Evolutionary conservation across 2,329 filamentous ascomycete species (phyloP), one percentile per base, ranked within the genome.

Genomic region (Clonostachys solani): DNA sequence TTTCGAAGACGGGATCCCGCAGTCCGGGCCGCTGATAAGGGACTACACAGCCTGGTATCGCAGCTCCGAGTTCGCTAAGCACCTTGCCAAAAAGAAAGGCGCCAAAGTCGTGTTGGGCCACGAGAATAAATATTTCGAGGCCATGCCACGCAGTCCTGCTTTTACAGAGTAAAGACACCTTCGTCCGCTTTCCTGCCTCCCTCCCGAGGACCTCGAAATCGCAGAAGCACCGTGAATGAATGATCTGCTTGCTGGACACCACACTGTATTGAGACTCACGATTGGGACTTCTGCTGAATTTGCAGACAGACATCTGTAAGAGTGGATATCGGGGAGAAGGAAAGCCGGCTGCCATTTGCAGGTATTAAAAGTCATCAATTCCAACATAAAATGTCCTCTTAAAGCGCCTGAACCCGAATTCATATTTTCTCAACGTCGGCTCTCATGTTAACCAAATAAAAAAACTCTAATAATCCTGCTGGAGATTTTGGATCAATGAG

Each of bases 401-500:
- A 29, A 29, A 29, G 23, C 23, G 23, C 23, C 23, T 29, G 23
- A 29, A 29, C 23, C 37, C 17, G 37, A 13, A 35, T 44, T 44
- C 23, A 35, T 34, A 16, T 33, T 36, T 44, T 35, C 34, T n/a
- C 12, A 33, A 37, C 38, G 12, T 18, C 12, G 35, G 43, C 60
- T 52, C 66, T 46, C 54, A 55, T 33, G 65, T 29, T 29, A 29
- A 29, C 23, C 23, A 29, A 23, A 29, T 29, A 10, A 29, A 29
- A 29, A 63, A 49, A 73, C 47, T 29, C 23, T 29, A 29, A 29
- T 29, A 29, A 29, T 29, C 23, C 9, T 29, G 23, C 23, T 10
- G 5, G 9, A 47, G n/a, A 57, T 66, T 76, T 61, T 87, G 89
- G 56, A 94, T 92, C 56, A 95, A 73, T 34, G 88, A 89, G 44